Conservation (phyloP, 768 basidiomycete species). For the Amanita rubescens region DNA sequence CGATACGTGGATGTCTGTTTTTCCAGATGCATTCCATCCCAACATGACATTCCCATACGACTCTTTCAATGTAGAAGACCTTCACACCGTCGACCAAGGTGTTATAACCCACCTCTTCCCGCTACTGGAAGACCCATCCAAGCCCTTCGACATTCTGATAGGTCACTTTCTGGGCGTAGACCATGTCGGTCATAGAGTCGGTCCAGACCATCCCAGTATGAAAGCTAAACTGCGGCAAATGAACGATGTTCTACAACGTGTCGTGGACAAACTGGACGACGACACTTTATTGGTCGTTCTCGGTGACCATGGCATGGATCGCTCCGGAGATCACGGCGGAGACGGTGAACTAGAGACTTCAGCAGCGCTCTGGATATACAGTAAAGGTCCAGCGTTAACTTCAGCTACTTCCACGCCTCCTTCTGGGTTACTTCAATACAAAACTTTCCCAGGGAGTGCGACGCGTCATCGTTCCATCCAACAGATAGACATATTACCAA, state of each 20-base stretch:
- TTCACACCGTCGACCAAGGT: slow-evolving; percentile 92
- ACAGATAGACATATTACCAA: slow-evolving; percentile 91
- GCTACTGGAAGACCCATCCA: slow-evolving; percentile 45
- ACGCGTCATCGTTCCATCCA: slow-evolving; percentile 60
- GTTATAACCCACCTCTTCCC: slow-evolving; percentile 82
- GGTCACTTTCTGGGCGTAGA: slow-evolving; percentile 96
- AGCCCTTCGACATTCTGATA: slow-evolving; percentile 79
- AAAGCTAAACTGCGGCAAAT: slow-evolving; percentile 80
- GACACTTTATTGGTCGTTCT: slow-evolving; percentile 88
- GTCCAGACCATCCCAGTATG: slow-evolving; percentile 86
- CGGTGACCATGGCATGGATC: slow-evolving; percentile 98
- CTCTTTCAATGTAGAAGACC: slow-evolving; percentile 97
- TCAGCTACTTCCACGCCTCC: slow-evolving; percentile 31
- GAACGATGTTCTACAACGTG: slow-evolving; percentile 66
- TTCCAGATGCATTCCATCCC: slow-evolving; percentile 63
- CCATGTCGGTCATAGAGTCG: slow-evolving; percentile 92
- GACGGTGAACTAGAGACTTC: slow-evolving; percentile 82
- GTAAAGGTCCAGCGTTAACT: slow-evolving; percentile 55
- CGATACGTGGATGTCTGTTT: slow-evolving; percentile 93
- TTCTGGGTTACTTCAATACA: slow-evolving; percentile 42
- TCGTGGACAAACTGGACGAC: slow-evolving; percentile 71
- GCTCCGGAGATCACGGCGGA: slow-evolving; percentile 91
- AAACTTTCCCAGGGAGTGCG: slow-evolving; percentile 51
- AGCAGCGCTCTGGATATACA: slow-evolving; percentile 87
- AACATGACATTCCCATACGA: slow-evolving; percentile 84